phyloP scores from a whole-genome alignment of 2,329 filamentous ascomycete species.

The Periconia macrospinosa region DNA sequence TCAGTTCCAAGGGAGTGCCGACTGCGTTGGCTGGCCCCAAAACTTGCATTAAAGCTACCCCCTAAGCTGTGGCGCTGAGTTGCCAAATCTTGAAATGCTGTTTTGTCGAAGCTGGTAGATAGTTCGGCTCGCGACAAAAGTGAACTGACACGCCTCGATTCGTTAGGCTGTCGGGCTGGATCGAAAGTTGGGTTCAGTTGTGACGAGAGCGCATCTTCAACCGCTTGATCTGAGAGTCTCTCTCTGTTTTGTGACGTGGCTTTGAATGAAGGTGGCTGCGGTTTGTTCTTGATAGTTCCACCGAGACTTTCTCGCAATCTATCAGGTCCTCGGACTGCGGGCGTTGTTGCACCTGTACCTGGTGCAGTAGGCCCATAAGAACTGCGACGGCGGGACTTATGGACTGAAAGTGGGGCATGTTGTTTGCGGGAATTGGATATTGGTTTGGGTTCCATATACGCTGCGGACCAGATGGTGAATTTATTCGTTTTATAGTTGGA shows the following conservation, averaged over 20 bases:
- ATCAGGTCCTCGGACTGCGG: constrained; percentile 63
- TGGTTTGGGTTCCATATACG: constrained; percentile 71
- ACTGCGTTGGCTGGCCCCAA: constrained; percentile 59
- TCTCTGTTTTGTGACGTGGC: constrained; percentile 34
- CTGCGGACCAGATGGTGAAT: constrained; percentile 83
- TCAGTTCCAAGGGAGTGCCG: constrained; percentile 74
- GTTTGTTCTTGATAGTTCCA: constrained; percentile 47
- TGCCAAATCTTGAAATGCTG: constrained; percentile 75
- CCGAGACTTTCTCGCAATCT: constrained; percentile 78
- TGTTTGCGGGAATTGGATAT: constrained; percentile 48
- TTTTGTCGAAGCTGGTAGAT: constrained; percentile 79
- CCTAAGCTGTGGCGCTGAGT: constrained; percentile 46
- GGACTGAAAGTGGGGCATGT: constrained; percentile 39
- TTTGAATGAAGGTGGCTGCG: constrained; percentile 44
- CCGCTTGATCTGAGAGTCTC: constrained; percentile 40
- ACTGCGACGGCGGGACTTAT: constrained; percentile 63
- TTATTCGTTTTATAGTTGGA: constrained; percentile 74
- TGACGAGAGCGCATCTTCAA: constrained; percentile 52
- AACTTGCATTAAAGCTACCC: constrained; percentile 47
- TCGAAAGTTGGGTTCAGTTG: constrained; percentile 54
- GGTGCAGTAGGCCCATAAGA: constrained; percentile 61
- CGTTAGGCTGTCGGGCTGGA: constrained; percentile 56
- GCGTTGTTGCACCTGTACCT: constrained; percentile 74
- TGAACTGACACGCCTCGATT: constrained; percentile 84
- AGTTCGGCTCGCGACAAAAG: constrained; percentile 85